Evolutionary conservation across 2,329 filamentous ascomycete genomes (phyloP), one percentile per base, ranked within the genome.

Genomic region (Colletotrichum brevisporum): DNA sequence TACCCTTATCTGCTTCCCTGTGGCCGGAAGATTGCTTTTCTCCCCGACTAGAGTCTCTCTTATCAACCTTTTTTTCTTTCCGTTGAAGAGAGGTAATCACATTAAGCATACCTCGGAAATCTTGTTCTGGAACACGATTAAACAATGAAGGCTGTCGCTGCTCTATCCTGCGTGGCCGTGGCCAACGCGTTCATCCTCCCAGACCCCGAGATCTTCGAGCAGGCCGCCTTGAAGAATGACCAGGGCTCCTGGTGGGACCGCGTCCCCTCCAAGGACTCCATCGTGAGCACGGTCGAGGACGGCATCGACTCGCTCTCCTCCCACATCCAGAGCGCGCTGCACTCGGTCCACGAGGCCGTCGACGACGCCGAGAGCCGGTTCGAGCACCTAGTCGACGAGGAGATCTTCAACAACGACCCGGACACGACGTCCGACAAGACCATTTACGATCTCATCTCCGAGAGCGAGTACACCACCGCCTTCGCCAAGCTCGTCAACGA

Each of bases 381-480:
- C 48, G 73, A 71, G n/a, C 68, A 72, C 45, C 26, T 67, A 13
- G 67, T 52, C 50, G 69, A 64, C 65, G 69, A 71, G 13, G 60
- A 63, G 41, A 27, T 73, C 45, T 60, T 67, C 58, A 53, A 59
- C 58, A 53, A 59, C 68, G 51, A 73, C 15, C 73, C 77, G 43
- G 73, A 78, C 21, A 24, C 21, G n/a, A 82, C 83, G 70, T 83
- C 88, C 6, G 92, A 94, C 76, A 81, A 86, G 76, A 97, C 94
- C 21, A 88, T 97, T 52, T 97, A 95, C 80, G 84, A 97, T 79
- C 82, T 95, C 69, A 93, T 97, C 78, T 83, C 88, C n/a, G 83
- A 87, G 74, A 92, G 88, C 82, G 92, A 94, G 75, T 88, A 93
- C 80, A 95, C 93, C 1, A 92, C 89, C 56, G 92, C 91, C 78